Evolutionary conservation across 2,329 filamentous ascomycete genomes (phyloP), one percentile per base, ranked within the genome.

Genomic region (Rhynchosporium agropyri): DNA sequence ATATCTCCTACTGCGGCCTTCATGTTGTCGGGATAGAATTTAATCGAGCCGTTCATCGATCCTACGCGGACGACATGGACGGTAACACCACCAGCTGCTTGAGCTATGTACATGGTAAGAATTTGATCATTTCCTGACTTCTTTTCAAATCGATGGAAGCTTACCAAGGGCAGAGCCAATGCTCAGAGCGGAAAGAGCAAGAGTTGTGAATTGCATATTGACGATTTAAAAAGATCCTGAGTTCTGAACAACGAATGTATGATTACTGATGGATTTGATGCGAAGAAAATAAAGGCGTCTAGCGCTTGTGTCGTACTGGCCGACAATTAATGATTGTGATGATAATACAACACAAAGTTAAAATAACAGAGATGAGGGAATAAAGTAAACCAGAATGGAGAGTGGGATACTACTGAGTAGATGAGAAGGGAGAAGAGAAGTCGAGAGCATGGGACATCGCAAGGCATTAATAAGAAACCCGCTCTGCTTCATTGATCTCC

Each of bases 51-150:
- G 75, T 69, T 71, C 20, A 64, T 51, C n/a, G 65, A 67, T 66
- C 84, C 83, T 62, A 92, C 89, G 66, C 84, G 83, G 61, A 92
- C 84, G 63, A 88, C 84, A 70, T 90, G 86, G 43, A 87, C 82
- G 8, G 72, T 79, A 46, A 65, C 57, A 58, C 20, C 29, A 36
- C 33, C 33, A 36, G 33, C 33, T 58, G 56, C 38, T 49, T 57
- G 61, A 42, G 60, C 55, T 61, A 46, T 58, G 48, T 5, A 33
- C 31, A 50, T 31, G 56, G 58, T 60, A 54, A 62, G 46, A 28
- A 43, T 28, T 4, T 53, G 12, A 8, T 7, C 38, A 13, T 20
- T 3, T 9, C 31, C 48, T 33, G 50, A 54, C n/a, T n/a, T 38
- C n/a, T 10, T 40, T 29, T 13, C 4, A 28, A 15, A 4, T 26